A percentile compares a stretch with the other conserved stretches of the same genome.
Conservation (phyloP, 176 grass and related monocot species). For the Guadua angustifolia region DNA sequence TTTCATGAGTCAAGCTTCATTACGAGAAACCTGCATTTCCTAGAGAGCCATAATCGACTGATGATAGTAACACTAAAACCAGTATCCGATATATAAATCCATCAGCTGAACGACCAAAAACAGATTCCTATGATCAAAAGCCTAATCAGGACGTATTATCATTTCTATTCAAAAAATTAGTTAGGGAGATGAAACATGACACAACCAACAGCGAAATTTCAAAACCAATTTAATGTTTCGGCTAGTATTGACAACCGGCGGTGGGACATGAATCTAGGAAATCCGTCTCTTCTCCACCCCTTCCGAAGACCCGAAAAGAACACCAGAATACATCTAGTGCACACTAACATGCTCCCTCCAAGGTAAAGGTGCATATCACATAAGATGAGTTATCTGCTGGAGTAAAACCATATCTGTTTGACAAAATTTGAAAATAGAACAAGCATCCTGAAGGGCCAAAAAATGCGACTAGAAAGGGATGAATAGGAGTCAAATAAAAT, state of each 20-base stretch:
- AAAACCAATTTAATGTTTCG: not conserved
- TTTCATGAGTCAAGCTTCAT: not conserved
- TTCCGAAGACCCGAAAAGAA: slow-evolving; percentile 80
- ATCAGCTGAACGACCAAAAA: not conserved
- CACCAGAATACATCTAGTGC: not conserved
- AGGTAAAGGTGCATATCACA: not conserved
- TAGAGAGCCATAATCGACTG: not conserved
- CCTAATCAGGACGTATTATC: not conserved
- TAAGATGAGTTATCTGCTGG: slow-evolving; percentile 4
- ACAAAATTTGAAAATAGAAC: not conserved
- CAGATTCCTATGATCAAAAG: not conserved
- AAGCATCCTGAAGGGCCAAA: not conserved
- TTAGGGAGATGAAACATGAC: not conserved
- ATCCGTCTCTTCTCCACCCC: slow-evolving; percentile 99
- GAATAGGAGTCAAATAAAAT: no score
- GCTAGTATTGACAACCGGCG: not conserved
- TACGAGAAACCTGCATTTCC: not conserved
- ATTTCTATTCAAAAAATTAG: not conserved
- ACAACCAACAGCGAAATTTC: not conserved
- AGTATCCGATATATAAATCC: not conserved
- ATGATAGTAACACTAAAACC: not conserved
- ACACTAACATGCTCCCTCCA: slow-evolving; percentile 19
- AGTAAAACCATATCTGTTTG: slow-evolving; percentile 8
- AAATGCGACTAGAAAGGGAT: no score
- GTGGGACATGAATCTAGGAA: slow-evolving; percentile 47